Evolutionary conservation across 2,329 filamentous ascomycete species (phyloP).

Genomic region (Alternaria dauci): DNA sequence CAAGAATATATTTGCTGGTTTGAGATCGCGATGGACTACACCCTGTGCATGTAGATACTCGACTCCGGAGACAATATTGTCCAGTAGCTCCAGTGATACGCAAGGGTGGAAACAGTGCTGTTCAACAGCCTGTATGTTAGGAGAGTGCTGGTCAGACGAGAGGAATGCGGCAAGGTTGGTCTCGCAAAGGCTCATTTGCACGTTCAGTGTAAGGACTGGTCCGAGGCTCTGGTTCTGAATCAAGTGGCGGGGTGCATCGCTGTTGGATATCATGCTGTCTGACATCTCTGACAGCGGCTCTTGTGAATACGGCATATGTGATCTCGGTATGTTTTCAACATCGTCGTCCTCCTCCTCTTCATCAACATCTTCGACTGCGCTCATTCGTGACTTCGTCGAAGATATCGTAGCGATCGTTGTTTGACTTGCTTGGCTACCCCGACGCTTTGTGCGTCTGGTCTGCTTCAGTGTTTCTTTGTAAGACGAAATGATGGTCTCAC

Average conservation of each 20-base stretch:
- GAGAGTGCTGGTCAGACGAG: constrained; percentile 34
- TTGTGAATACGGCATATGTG: constrained; percentile 32
- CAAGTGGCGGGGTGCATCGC: constrained; percentile 39
- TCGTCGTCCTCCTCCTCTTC: constrained; percentile 57
- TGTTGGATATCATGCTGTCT: constrained; percentile 50
- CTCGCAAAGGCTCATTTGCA: constrained; percentile 74
- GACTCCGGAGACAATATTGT: constrained; percentile 68
- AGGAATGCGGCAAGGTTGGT: constrained; percentile 69
- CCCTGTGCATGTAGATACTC: constrained; percentile 69
- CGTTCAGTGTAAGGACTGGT: constrained; percentile 63
- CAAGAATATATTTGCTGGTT: constrained; percentile 73
- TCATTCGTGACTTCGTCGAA: constrained; percentile 54
- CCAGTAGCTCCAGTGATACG: constrained; percentile 65
- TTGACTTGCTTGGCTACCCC: constrained; percentile 46
- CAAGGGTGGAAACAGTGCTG: constrained; percentile 70
- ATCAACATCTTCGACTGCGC: constrained; percentile 45
- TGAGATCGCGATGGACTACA: constrained; percentile 72
- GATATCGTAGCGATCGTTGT: constrained; percentile 52
- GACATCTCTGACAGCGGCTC: constrained; percentile 31
- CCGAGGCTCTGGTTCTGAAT: constrained; percentile 30
- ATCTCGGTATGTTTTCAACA: constrained; percentile 57
- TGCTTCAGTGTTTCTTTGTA: constrained; percentile 47
- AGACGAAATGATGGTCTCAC: constrained; percentile 19
- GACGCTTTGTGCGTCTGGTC: constrained; percentile 29
- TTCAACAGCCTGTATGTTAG: constrained; percentile 28